A percentile compares a stretch with the other conserved stretches of the same genome.
Conservation (phyloP, 1,139 yeast species). For the Meyerozyma athensensis region DNA sequence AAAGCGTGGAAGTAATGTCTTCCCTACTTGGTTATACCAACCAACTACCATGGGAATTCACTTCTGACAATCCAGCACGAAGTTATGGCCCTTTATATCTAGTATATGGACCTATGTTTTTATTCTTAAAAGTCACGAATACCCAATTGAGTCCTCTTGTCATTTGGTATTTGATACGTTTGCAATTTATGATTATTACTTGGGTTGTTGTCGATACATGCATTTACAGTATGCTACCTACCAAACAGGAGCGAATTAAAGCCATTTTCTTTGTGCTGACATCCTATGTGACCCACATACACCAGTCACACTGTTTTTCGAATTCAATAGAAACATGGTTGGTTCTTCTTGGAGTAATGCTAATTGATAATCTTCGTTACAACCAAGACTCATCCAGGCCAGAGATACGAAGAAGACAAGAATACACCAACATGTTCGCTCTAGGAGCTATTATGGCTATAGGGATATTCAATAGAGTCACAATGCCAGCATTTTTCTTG, state of each 20-base stretch:
- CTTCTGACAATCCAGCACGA: slow-evolving; percentile 54
- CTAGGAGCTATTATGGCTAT: slow-evolving; percentile 55
- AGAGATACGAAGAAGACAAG: slow-evolving; percentile 7
- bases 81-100: slow-evolving; percentile 68
- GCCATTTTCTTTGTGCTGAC: slow-evolving; percentile 65
- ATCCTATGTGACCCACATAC: slow-evolving; percentile 73
- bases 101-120: slow-evolving; percentile 65
- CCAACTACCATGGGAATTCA: slow-evolving; percentile 84
- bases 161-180: slow-evolving; percentile 53
- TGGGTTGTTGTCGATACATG: slow-evolving; percentile 59
- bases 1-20: slow-evolving; percentile 71
- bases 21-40: slow-evolving; percentile 47
- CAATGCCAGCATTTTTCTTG: slow-evolving; percentile 71
- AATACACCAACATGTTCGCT: slow-evolving; percentile 19
- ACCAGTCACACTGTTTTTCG: slow-evolving; percentile 85
- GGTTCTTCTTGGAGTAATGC: slow-evolving; percentile 51
- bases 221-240: slow-evolving; percentile 45
- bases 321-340: slow-evolving; percentile 79
- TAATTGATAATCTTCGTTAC: slow-evolving; percentile 43
- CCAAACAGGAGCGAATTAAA: slow-evolving; percentile 60
- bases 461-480: slow-evolving; percentile 80
- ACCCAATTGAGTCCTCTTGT: slow-evolving; percentile 35
- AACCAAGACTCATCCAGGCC: slow-evolving; percentile 12
- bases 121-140: slow-evolving; percentile 20
- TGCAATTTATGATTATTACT: slow-evolving; percentile 51